Percentiles rank a stretch among this genome's conserved stretches.
phyloP scores from a whole-genome alignment of 148 eudicot species.

The Limonium bicolor region DNA sequence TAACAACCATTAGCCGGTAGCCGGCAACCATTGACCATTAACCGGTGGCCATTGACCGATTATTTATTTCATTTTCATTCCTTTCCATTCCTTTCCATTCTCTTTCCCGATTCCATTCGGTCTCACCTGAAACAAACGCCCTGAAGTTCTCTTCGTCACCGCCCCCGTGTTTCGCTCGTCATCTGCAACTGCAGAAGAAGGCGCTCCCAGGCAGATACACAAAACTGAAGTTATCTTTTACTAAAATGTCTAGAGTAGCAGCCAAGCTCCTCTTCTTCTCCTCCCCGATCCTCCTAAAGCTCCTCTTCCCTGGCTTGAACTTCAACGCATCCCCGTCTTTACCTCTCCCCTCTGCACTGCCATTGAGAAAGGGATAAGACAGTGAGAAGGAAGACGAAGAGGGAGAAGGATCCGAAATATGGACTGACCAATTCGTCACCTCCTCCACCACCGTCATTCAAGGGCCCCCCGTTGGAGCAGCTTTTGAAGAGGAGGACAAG shows the following conservation, averaged over 20 bases:
- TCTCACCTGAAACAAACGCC: too few relatives aligned
- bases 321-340: neutral
- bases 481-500: constrained; percentile 64
- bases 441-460: neutral
- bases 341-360: constrained; percentile 11
- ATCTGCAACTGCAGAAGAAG: too few relatives aligned
- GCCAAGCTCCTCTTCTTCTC: constrained; percentile 8
- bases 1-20: too few relatives aligned
- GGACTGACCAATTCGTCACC: neutral
- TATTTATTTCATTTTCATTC: too few relatives aligned
- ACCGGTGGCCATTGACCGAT: too few relatives aligned
- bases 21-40: too few relatives aligned
- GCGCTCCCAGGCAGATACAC: too few relatives aligned
- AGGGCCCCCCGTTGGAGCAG: constrained; percentile 1
- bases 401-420: constrained; percentile 3
- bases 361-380: neutral
- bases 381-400: constrained; percentile 5
- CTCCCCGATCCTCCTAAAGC: constrained; percentile 5
- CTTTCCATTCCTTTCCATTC: too few relatives aligned
- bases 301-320: constrained; percentile 2
- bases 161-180: too few relatives aligned
- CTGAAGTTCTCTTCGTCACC: too few relatives aligned
- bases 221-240: too few relatives aligned
- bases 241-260: constrained; percentile 12
- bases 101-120: too few relatives aligned